phyloP scores from a whole-genome alignment of 2,329 filamentous ascomycete genomes.

The Leptographium flavum region DNA sequence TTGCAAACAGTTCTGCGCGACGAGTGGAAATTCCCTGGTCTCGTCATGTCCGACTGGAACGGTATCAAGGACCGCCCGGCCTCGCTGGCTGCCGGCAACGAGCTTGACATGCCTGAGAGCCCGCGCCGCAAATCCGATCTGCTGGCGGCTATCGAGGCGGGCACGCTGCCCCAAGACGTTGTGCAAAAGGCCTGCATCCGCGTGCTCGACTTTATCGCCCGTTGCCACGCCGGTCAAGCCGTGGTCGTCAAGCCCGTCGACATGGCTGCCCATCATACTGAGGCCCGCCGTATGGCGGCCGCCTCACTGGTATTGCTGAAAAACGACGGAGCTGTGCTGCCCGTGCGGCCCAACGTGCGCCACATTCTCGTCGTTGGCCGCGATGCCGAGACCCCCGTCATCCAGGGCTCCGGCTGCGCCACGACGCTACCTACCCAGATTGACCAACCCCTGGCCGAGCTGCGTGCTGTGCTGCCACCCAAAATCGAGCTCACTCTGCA shows the following conservation, averaged over 20 bases:
- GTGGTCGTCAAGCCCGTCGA: conserved; percentile 17
- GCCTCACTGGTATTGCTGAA: conserved; percentile 51
- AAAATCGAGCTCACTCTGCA: conserved; percentile 44
- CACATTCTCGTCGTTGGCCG: conserved; percentile 56
- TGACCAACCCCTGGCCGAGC: conserved; percentile 25
- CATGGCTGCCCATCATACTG: conserved; percentile 37
- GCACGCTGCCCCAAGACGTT: background rate
- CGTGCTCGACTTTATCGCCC: background rate
- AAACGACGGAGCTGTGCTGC: conserved; percentile 42
- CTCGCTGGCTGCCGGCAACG: conserved; percentile 39
- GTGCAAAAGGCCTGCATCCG: conserved; percentile 48
- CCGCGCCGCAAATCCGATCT: background rate
- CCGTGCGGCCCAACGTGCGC: conserved; percentile 48
- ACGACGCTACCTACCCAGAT: conserved; percentile 24
- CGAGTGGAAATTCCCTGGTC: conserved; percentile 46
- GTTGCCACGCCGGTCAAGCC: background rate
- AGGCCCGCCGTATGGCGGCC: conserved; percentile 45
- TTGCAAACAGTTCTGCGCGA: conserved; percentile 42
- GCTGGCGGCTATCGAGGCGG: background rate
- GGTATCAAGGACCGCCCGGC: conserved; percentile 40
- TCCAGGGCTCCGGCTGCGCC: conserved; percentile 4
- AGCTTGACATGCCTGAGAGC: conserved; percentile 36
- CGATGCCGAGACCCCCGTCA: conserved; percentile 38
- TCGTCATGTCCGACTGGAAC: conserved; percentile 45
- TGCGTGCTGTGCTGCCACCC: conserved; percentile 35